These are phyloP conservation scores for Rhynchospora pubera DNA, from an alignment of 176 grass and related monocot genomes.

Conservation along the genomic window DNA sequence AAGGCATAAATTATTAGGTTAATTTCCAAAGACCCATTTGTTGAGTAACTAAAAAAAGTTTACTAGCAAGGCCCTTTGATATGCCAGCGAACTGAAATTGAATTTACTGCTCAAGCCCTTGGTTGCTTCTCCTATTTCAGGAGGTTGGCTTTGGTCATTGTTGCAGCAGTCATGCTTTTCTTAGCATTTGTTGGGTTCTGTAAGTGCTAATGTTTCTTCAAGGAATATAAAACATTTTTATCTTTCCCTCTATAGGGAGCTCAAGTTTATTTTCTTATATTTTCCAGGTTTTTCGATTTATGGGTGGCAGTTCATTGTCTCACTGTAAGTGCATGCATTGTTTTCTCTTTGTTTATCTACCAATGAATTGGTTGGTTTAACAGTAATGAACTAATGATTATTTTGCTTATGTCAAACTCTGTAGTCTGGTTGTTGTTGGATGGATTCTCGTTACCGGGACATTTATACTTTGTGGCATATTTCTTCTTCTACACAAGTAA, in stretches of 20 bases:
- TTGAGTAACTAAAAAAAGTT: too few species aligned
- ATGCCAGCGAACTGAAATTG: neutral
- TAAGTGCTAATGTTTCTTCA: slow-evolving; percentile 37
- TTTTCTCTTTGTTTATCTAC: slow-evolving; percentile 14
- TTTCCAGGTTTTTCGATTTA: slow-evolving; percentile 70
- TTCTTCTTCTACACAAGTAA: slow-evolving; percentile 94
- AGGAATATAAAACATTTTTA: neutral
- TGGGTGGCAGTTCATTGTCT: slow-evolving; percentile 65
- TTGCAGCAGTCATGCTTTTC: slow-evolving; percentile 79
- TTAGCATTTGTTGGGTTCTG: slow-evolving; percentile 88
- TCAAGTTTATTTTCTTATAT: slow-evolving; percentile 31
- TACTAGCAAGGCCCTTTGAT: neutral
- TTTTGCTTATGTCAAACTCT: slow-evolving; percentile 15
- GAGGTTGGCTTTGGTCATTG: slow-evolving; percentile 51
- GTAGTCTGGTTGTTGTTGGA: slow-evolving; percentile 74
- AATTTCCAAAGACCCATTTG: slow-evolving; percentile 6
- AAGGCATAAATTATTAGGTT: neutral
- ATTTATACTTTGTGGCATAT: slow-evolving; percentile 83
- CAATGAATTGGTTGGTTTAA: neutral
- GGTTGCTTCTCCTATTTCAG: slow-evolving; percentile 37
- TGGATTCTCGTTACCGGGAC: slow-evolving; percentile 94
- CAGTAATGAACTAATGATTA: neutral
- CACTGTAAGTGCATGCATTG: slow-evolving; percentile 50
- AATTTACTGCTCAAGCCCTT: neutral
- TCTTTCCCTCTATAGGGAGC: slow-evolving; percentile 1